phyloP scores from a whole-genome alignment of 176 grass and related monocot species.

The Bromus sterilis region DNA sequence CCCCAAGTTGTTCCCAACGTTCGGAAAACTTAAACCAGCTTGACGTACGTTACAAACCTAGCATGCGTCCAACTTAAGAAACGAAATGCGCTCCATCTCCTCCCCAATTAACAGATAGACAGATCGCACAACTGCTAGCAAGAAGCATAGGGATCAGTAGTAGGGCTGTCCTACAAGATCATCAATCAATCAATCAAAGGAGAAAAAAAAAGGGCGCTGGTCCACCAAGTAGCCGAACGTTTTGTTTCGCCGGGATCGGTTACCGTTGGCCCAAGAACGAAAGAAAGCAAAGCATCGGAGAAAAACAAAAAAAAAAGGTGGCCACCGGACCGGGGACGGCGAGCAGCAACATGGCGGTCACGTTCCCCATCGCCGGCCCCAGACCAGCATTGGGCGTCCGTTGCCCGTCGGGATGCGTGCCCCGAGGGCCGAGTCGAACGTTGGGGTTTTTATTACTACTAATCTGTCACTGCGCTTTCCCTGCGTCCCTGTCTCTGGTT shows the following conservation, averaged over 20 bases:
- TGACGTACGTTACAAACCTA: background rate
- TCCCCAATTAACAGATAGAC: too few species aligned
- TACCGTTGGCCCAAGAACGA: background rate
- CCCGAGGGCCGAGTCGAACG: conserved; percentile 20
- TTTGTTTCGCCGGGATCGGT: background rate
- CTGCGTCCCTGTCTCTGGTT: background rate
- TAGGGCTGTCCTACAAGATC: background rate
- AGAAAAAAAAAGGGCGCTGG: too few species aligned
- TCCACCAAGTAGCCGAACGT: background rate
- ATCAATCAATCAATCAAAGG: too few species aligned
- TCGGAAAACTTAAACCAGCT: background rate
- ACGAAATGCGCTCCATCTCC: background rate
- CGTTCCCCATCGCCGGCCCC: background rate
- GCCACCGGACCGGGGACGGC: background rate
- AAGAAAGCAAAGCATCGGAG: background rate
- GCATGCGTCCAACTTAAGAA: background rate
- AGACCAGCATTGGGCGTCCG: too few species aligned
- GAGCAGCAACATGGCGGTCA: background rate
- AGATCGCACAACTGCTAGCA: too few species aligned
- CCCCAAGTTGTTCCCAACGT: background rate
- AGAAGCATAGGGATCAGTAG: background rate
- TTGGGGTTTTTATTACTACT: conserved; percentile 8
- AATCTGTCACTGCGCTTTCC: background rate
- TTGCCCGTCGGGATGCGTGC: background rate
- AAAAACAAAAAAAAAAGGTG: background rate